Conservation (phyloP, 2,329 filamentous ascomycete genomes). For the Exophiala calicioides region DNA sequence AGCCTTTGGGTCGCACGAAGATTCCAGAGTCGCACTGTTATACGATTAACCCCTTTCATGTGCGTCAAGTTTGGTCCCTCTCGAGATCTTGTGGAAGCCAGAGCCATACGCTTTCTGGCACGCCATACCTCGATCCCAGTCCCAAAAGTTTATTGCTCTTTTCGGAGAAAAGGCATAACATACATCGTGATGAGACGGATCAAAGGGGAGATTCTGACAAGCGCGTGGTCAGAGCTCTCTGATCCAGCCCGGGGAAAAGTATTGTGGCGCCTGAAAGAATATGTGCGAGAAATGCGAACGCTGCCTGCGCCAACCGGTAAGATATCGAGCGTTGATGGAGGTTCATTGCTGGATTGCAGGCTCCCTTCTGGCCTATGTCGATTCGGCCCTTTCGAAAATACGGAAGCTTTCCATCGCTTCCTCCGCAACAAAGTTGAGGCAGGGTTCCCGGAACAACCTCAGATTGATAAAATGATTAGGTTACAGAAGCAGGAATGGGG, state of each 20-base stretch:
- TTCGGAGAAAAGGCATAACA: conserved; percentile 33
- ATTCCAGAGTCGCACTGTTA: too few relatives aligned
- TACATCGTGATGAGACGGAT: conserved; percentile 47
- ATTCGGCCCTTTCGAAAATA: conserved; percentile 37
- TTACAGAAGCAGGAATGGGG: conserved; percentile 35
- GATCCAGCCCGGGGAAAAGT: conserved; percentile 39
- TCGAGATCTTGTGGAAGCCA: conserved; percentile 37
- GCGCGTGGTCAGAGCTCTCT: conserved; percentile 35
- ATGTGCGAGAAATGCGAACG: conserved; percentile 36
- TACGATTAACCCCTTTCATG: too few relatives aligned
- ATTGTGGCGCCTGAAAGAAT: conserved; percentile 36
- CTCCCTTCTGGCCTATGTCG: conserved; percentile 32
- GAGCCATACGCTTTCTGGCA: conserved; percentile 40
- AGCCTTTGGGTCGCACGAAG: too few relatives aligned
- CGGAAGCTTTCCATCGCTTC: conserved; percentile 42
- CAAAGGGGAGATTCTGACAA: conserved; percentile 38
- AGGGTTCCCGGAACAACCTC: conserved; percentile 31
- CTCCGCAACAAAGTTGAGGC: conserved; percentile 37
- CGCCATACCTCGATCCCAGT: conserved; percentile 43
- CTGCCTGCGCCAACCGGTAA: conserved; percentile 33
- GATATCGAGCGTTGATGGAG: conserved; percentile 37
- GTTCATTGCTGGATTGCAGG: conserved; percentile 38
- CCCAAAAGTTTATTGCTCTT: conserved; percentile 41
- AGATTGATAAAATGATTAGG: conserved; percentile 39
- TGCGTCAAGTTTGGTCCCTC: conserved; percentile 39